Evolutionary conservation across 2,329 filamentous ascomycete genomes (phyloP).

Genomic region (Rutstroemia sp.): DNA sequence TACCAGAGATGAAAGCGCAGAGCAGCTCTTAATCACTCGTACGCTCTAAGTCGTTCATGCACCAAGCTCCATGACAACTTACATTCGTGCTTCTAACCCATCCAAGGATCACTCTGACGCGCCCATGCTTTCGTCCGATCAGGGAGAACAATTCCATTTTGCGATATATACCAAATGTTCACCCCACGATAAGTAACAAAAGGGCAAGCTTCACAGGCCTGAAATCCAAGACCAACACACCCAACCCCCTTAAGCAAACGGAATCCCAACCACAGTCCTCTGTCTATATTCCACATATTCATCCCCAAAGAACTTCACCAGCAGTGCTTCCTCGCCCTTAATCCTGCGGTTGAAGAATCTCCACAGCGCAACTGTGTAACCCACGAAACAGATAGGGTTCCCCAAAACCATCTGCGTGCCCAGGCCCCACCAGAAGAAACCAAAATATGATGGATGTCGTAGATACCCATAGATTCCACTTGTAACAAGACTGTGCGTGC

Average conservation of each 20-base stretch:
- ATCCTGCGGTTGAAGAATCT: constrained; percentile 75
- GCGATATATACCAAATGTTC: too few relatives aligned
- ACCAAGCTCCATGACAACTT: too few relatives aligned
- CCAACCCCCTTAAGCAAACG: constrained; percentile 48
- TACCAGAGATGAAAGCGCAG: too few relatives aligned
- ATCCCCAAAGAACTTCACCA: constrained; percentile 76
- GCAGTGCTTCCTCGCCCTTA: constrained; percentile 66
- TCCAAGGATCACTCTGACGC: too few relatives aligned
- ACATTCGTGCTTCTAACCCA: too few relatives aligned
- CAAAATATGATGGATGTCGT: constrained; percentile 90
- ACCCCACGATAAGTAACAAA: too few relatives aligned
- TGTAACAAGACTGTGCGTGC: constrained; percentile 73
- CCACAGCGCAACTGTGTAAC: constrained; percentile 72
- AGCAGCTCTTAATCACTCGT: too few relatives aligned
- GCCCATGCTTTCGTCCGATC: too few relatives aligned
- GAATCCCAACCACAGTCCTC: constrained; percentile 70
- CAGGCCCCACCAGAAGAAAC: constrained; percentile 98
- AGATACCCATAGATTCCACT: constrained; percentile 68
- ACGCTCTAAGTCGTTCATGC: too few relatives aligned
- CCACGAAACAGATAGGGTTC: constrained; percentile 70
- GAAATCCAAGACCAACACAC: neutral
- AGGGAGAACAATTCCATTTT: too few relatives aligned
- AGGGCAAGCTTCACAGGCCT: too few relatives aligned
- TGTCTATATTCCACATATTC: constrained; percentile 71
- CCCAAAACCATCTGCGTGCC: constrained; percentile 88